Base-by-base conservation (phyloP, 345 rosid genomes). In the Eucalyptus leucophloia region DNA sequence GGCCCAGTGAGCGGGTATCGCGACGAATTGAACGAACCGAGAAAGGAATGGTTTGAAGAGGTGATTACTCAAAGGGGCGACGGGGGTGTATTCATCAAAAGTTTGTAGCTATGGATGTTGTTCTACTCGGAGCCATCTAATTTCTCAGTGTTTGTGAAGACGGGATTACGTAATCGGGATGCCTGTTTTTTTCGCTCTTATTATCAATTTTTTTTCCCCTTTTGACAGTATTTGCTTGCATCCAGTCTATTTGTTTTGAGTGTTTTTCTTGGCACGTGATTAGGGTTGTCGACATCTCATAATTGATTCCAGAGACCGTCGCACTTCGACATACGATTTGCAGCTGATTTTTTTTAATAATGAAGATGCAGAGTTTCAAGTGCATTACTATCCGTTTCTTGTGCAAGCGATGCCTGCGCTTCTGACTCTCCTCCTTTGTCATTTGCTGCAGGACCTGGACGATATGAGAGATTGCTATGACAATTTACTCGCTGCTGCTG, bases 391-490 rank as follows among this genome's bases (percentile, higher is more conserved):
- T 69, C 81, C 13, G 13, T 69, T 69, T 69, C 44, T 17, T 9
- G 81, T 17, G 18, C 42, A 17, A 5, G 5, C 11, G 24, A 69
- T 69, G 81, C 37, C 42, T 23, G 28, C 26, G 28, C 8, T 19
- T 21, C 42, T 37, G 83, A 77, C 83, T 77, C 34, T 51, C 10
- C 7, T 77, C 12, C 44, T 50, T 83, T 24, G 21, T 72, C 17
- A 2, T 15, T 50, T 54, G 58, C 54, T 17, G 91, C 89, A 97
- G 99, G 98, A 96, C 54, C 95, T 98, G 93, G 92, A 94, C 45
- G 97, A 96, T 89, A 98, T 98, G 96, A 97, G 94, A 93, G 94
- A 96, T 91, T 96, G 98, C 94, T 98, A 97, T 83, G 99, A 98
- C 91, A 94, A 97, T 91, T 95, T 98, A 90, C 97, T 98, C 90